A percentile compares a stretch with the other conserved stretches of the same genome.
phyloP scores from a whole-genome alignment of 1,139 yeast genomes.

The Lodderomyces oxycetoniae region DNA sequence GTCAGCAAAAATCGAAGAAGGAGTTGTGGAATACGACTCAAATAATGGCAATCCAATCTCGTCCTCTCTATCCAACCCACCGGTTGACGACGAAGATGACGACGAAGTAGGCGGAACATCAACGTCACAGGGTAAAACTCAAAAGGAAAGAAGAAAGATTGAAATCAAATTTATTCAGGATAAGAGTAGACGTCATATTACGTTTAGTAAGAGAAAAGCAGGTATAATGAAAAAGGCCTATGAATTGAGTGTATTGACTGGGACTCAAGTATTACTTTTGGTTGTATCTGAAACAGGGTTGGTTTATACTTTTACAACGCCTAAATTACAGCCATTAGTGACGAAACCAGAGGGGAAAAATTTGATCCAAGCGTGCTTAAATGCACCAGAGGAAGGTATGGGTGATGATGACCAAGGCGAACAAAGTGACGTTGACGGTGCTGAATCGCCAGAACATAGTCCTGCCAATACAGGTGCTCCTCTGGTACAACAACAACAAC shows the following conservation, averaged over 20 bases:
- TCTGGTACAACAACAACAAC: conserved; percentile 30
- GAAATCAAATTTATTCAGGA: conserved; percentile 96
- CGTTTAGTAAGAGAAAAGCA: conserved; percentile 95
- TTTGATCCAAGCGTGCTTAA: conserved; percentile 92
- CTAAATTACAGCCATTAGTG: conserved; percentile 94
- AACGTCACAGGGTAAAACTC: conserved; percentile 49
- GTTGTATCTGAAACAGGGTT: conserved; percentile 97
- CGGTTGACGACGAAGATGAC: conserved; percentile 56
- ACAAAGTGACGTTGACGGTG: conserved; percentile 51
- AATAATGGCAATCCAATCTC: conserved; percentile 16
- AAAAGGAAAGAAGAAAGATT: conserved; percentile 88
- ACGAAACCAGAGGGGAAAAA: conserved; percentile 97
- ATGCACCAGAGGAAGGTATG: conserved; percentile 76
- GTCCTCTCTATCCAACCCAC: conserved; percentile 11
- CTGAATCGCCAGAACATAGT: conserved; percentile 39
- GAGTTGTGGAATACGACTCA: conserved; percentile 24
- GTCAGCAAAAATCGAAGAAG: conserved; percentile 35
- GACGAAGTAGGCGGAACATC: conserved; percentile 73
- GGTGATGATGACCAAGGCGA: conserved; percentile 63
- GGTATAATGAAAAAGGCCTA: conserved; percentile 99
- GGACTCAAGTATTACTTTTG: conserved; percentile 88
- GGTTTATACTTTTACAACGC: conserved; percentile 97
- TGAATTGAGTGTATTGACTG: conserved; percentile 91
- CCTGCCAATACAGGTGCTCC: conserved; percentile 22
- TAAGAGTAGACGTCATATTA: conserved; percentile 94